Conservation (phyloP, 1,139 yeast species). For the Debaryomycetaceae sp. region DNA sequence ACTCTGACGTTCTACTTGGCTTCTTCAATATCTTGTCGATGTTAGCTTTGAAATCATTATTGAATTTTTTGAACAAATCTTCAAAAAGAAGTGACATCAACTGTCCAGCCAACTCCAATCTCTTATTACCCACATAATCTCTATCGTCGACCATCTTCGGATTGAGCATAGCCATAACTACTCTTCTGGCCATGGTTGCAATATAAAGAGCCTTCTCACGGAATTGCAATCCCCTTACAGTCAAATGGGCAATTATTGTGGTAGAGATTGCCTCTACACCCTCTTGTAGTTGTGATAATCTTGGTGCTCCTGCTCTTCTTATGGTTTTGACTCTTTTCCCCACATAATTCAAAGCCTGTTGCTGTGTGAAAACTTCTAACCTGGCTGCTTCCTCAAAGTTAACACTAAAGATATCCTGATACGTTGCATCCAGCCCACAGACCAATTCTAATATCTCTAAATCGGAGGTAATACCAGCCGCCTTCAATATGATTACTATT, state of each 20-base stretch:
- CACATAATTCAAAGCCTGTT: constrained; percentile 86
- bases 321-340: constrained; percentile 91
- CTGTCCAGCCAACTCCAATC: constrained; percentile 96
- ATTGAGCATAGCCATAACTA: constrained; percentile 90
- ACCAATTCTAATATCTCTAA: constrained; percentile 90
- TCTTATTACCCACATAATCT: constrained; percentile 97
- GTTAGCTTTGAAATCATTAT: constrained; percentile 88
- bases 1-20: constrained; percentile 92
- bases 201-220: constrained; percentile 91
- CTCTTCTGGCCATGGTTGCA: constrained; percentile 96
- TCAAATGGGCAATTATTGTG: constrained; percentile 90
- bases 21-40: constrained; percentile 91
- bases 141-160: constrained; percentile 96
- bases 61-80: constrained; percentile 94
- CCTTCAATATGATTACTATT: constrained; percentile 86
- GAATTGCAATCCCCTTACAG: constrained; percentile 82
- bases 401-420: constrained; percentile 88
- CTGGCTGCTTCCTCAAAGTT: constrained; percentile 94
- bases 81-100: constrained; percentile 91
- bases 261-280: constrained; percentile 98
- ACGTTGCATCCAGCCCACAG: constrained; percentile 83
- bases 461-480: constrained; percentile 93
- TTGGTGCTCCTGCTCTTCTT: constrained; percentile 81
- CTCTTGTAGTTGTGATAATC: constrained; percentile 78
- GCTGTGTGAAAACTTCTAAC: constrained; percentile 83